Evolutionary conservation across 345 rosid genomes (phyloP), one percentile per base, ranked within the genome.

Genomic region (Brassica juncea): DNA sequence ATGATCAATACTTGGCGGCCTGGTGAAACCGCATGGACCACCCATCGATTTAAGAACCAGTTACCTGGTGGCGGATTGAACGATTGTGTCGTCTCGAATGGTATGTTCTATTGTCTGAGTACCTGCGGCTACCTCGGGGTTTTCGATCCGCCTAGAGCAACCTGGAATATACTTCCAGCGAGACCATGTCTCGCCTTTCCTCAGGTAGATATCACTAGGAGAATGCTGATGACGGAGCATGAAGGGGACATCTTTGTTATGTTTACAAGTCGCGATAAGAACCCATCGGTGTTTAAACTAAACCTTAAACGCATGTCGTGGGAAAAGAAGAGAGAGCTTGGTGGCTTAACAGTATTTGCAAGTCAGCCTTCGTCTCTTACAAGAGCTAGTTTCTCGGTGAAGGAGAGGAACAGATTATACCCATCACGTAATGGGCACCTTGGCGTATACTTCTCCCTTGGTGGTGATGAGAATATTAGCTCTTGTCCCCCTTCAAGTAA

Each of bases 11-110:
- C 66, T 57, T 71, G 74, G 52, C 54, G 54, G 21, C 65, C 74
- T 71, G 74, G 66, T 35, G 34, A 57, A 21, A 6, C 66, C 2
- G 8, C 7, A 6, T 71, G 66, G 66, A 71, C 74, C 73, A 11
- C 12, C 0, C 64, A 32, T 70, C 2, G 4, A 15, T 55, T 70
- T 31, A 5, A 66, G 15, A 15, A n/a, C 23, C 2, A n/a, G 19
- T 21, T 21, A n/a, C 23, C 5, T 3, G 5, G 3, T 16, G 6
- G 69, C 7, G 32, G n/a, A 65, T 65, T 23, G 69, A 10, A 8
- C 1, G 34, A 6, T 4, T 16, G 49, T 9, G 69, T 34, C 68
- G 28, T 52, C 44, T 54, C 42, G 6, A 70, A 70, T 30, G 73
- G 63, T 70, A 1, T 35, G 47, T 39, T 39, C 47, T 39, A 39